Conservation (phyloP, 371 early-diverging fungal species). For the Encephalitozoon intestinalis region DNA sequence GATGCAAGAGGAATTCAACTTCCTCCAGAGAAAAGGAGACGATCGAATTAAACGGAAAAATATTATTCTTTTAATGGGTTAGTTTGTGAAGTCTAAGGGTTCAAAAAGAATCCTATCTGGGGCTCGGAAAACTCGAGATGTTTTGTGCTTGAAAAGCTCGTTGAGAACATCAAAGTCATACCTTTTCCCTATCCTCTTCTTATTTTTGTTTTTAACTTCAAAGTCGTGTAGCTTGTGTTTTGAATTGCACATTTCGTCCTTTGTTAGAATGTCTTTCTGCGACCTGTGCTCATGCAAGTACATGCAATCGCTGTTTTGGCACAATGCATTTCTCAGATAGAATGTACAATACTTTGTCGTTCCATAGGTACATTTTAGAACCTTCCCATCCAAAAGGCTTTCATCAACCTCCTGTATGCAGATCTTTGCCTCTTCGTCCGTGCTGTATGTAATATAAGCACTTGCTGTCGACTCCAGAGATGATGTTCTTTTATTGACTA, state of each 20-base stretch:
- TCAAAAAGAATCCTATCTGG: conserved; percentile 52
- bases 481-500: conserved; percentile 55
- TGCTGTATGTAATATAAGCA: conserved; percentile 60
- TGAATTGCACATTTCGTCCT: conserved; percentile 58
- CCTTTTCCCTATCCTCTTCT: conserved; percentile 43
- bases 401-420: conserved; percentile 61
- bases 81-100: conserved; percentile 41
- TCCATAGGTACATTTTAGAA: conserved; percentile 61
- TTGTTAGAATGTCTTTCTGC: conserved; percentile 54
- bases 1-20: not conserved
- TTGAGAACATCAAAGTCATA: conserved; percentile 41
- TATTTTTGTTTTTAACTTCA: conserved; percentile 51
- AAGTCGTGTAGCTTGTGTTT: conserved; percentile 60
- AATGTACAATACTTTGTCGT: conserved; percentile 62
- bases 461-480: conserved; percentile 43
- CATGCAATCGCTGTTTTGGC: conserved; percentile 61
- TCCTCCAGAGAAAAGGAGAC: not conserved
- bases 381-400: conserved; percentile 53
- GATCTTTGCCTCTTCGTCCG: conserved; percentile 52
- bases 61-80: not conserved
- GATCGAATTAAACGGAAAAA: not conserved
- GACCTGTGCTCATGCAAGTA: conserved; percentile 59
- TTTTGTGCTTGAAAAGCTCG: conserved; percentile 47
- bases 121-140: conserved; percentile 20
- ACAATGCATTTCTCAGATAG: conserved; percentile 59